Percentiles rank a stretch among this genome's conserved stretches.
These are phyloP conservation scores for Aspergillus novoparasiticus DNA, from an alignment of 2,329 filamentous ascomycete species.

Conservation along the genomic window DNA sequence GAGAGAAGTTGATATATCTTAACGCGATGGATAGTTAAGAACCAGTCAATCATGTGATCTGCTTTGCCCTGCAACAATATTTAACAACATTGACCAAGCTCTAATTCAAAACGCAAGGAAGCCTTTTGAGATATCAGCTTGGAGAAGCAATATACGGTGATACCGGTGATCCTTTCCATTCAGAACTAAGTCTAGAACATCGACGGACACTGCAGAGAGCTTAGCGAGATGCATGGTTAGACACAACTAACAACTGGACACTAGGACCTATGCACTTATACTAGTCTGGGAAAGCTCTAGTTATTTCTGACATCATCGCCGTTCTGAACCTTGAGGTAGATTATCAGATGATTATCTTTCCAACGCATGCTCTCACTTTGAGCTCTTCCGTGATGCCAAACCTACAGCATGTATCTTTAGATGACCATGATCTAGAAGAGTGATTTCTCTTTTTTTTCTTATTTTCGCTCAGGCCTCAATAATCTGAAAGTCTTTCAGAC, in stretches of 20 bases:
- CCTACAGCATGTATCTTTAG: neutral
- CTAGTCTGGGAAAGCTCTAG: too few relatives aligned
- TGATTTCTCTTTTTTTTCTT: neutral
- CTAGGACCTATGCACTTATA: too few relatives aligned
- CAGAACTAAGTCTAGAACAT: too few relatives aligned
- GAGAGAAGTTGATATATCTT: too few relatives aligned
- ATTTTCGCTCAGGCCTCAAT: neutral
- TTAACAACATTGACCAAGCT: neutral
- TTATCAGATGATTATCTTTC: neutral
- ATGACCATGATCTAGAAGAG: neutral
- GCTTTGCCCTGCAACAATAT: neutral
- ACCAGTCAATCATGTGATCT: neutral
- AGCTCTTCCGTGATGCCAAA: neutral
- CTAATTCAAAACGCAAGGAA: neutral
- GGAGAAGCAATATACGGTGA: neutral
- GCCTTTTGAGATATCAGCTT: neutral
- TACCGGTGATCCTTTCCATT: too few relatives aligned
- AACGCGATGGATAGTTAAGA: too few relatives aligned
- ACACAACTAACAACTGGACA: too few relatives aligned
- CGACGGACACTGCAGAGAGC: too few relatives aligned
- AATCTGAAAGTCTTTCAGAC: rapidly evolving
- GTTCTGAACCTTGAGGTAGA: too few relatives aligned
- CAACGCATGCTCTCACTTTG: neutral
- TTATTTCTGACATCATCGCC: too few relatives aligned
- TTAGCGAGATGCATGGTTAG: too few relatives aligned